phyloP scores from a whole-genome alignment of 192 early-diverging fungal species.

The Rhizophagus sp. region DNA sequence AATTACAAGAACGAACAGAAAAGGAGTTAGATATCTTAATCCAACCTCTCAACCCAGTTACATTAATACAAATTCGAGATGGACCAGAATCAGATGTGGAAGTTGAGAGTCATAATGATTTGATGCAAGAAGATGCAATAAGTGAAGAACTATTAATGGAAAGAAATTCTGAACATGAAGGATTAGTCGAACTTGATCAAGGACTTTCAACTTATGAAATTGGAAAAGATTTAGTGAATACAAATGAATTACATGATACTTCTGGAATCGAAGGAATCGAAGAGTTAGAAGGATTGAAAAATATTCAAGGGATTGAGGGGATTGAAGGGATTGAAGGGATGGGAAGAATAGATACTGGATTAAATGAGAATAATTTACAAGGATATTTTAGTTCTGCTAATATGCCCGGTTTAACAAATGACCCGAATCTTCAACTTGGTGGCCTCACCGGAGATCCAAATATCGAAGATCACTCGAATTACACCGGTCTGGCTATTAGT shows the following conservation, averaged over 20 bases:
- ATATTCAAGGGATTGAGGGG: background rate
- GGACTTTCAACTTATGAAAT: background rate
- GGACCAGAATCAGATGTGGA: background rate
- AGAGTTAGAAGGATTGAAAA: background rate
- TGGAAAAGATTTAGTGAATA: background rate
- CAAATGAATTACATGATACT: background rate
- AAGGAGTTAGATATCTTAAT: background rate
- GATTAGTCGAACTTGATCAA: background rate
- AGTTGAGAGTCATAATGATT: background rate
- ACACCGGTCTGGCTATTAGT: background rate
- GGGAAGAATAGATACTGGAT: background rate
- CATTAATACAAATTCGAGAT: background rate
- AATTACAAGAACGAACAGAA: slow-evolving; percentile 8
- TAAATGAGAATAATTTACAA: background rate
- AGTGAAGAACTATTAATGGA: background rate
- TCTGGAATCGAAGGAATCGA: background rate
- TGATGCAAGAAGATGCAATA: slow-evolving; percentile 6
- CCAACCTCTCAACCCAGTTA: background rate
- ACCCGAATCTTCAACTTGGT: background rate
- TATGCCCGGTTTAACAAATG: background rate
- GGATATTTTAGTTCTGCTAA: background rate
- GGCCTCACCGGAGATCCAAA: background rate
- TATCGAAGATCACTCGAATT: background rate
- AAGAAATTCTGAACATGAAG: background rate
- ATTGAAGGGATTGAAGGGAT: background rate